These are phyloP conservation scores for Hippophae rhamnoides DNA, from an alignment of 306 rosid genomes.

Conservation along the genomic window DNA sequence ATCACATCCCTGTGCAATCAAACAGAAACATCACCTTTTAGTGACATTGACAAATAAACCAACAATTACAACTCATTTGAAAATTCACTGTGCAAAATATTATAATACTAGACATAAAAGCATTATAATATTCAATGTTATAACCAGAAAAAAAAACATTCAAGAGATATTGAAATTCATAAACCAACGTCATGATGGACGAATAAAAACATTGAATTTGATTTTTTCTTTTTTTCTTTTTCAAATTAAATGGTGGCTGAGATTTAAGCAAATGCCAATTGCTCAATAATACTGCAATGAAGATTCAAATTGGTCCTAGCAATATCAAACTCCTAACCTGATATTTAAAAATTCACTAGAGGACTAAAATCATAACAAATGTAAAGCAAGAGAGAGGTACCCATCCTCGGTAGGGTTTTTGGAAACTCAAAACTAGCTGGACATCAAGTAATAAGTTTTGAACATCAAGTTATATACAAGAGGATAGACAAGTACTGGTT, in stretches of 20 bases:
- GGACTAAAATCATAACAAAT: background rate
- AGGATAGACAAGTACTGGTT: too few species aligned
- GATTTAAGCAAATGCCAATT: background rate
- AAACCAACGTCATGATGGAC: too few species aligned
- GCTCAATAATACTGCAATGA: background rate
- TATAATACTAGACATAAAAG: background rate
- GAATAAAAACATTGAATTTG: too few species aligned
- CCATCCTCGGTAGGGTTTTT: too few species aligned
- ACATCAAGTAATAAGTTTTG: too few species aligned
- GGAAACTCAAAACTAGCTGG: too few species aligned
- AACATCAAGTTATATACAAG: too few species aligned
- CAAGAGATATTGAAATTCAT: too few species aligned
- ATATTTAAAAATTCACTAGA: background rate
- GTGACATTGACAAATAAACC: conserved; percentile 6
- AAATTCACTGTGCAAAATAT: background rate
- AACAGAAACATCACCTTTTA: conserved; percentile 10
- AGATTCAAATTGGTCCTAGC: background rate
- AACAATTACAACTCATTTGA: background rate
- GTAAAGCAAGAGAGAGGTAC: too few species aligned
- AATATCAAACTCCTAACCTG: background rate
- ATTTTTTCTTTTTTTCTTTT: too few species aligned
- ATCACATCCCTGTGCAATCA: conserved; percentile 31
- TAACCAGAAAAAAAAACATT: background rate
- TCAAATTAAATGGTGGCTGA: background rate
- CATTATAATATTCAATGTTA: background rate